These are phyloP conservation scores for Dothistroma pini DNA, from an alignment of 2,329 filamentous ascomycete genomes.

Conservation along the genomic window DNA sequence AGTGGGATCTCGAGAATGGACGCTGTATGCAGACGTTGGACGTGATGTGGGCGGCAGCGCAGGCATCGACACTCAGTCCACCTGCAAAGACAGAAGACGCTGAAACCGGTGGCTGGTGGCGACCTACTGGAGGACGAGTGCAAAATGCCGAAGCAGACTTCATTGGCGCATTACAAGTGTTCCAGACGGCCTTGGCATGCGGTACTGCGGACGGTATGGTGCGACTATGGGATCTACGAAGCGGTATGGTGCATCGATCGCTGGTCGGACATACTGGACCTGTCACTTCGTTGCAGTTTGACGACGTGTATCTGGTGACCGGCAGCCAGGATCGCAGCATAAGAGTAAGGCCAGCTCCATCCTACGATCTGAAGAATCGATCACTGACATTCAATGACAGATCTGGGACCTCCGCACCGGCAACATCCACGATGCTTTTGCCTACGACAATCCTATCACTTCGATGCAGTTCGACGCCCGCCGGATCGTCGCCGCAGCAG, in stretches of 20 bases:
- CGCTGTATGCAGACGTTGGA: conserved; percentile 96
- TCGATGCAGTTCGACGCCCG: conserved; percentile 96
- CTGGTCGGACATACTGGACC: conserved; percentile 93
- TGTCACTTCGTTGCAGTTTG: conserved; percentile 92
- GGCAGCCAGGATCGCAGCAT: conserved; percentile 91
- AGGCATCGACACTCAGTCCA: conserved; percentile 60
- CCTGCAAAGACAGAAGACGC: conserved; percentile 21
- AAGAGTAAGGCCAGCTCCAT: conserved; percentile 61
- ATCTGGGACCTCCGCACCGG: conserved; percentile 98
- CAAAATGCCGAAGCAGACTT: conserved; percentile 75
- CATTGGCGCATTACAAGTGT: conserved; percentile 90
- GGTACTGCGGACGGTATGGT: conserved; percentile 98
- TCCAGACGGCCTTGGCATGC: conserved; percentile 91
- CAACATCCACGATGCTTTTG: conserved; percentile 91
- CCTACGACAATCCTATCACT: conserved; percentile 86
- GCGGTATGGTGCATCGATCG: conserved; percentile 94
- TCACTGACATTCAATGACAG: conserved; percentile 50
- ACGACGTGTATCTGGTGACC: conserved; percentile 91
- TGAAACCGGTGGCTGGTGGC: conserved; percentile 57
- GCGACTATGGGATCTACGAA: conserved; percentile 90
- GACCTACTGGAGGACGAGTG: conserved; percentile 57
- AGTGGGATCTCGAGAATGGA: conserved; percentile 98
- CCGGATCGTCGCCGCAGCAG: conserved; percentile 83
- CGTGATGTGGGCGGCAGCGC: conserved; percentile 95
- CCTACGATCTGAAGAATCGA: background rate